These are phyloP conservation scores for Bocquillonia castaneifolia DNA, from an alignment of 441 rosid species.

Conservation along the genomic window DNA sequence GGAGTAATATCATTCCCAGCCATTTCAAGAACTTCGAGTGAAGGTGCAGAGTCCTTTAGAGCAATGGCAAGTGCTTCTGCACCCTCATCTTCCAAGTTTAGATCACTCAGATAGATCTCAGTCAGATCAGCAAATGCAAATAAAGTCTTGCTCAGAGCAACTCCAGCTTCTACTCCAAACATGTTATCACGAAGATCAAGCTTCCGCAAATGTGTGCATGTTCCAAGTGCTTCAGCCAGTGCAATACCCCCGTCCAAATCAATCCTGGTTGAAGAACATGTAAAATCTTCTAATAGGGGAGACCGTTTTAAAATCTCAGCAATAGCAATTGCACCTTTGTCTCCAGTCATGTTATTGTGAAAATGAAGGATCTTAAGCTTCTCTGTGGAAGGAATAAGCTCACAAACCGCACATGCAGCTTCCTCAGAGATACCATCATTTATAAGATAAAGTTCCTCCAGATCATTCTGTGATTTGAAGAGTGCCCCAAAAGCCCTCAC, in stretches of 20 bases:
- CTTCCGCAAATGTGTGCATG: conserved; percentile 53
- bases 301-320: conserved; percentile 68
- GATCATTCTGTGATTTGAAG: conserved; percentile 53
- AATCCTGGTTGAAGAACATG: conserved; percentile 79
- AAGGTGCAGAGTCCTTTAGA: conserved; percentile 65
- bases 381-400: conserved; percentile 78
- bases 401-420: conserved; percentile 75
- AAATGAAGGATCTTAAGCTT: conserved; percentile 72
- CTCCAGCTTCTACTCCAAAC: conserved; percentile 78
- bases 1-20: conserved; percentile 92
- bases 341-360: conserved; percentile 93
- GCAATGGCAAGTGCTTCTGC: conserved; percentile 56
- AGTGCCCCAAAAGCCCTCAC: conserved; percentile 79
- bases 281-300: conserved; percentile 54
- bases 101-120: conserved; percentile 70
- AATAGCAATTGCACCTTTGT: conserved; percentile 77
- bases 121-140: conserved; percentile 45
- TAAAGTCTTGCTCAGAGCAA: conserved; percentile 64
- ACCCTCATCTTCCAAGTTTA: conserved; percentile 82
- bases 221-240: conserved; percentile 62
- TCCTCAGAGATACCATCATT: conserved; percentile 90
- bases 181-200: conserved; percentile 88
- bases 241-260: conserved; percentile 75
- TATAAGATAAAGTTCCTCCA: conserved; percentile 78
- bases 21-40: conserved; percentile 73